Conservation (phyloP, 164 flowering plant species). For the Pachysandra terminalis region DNA sequence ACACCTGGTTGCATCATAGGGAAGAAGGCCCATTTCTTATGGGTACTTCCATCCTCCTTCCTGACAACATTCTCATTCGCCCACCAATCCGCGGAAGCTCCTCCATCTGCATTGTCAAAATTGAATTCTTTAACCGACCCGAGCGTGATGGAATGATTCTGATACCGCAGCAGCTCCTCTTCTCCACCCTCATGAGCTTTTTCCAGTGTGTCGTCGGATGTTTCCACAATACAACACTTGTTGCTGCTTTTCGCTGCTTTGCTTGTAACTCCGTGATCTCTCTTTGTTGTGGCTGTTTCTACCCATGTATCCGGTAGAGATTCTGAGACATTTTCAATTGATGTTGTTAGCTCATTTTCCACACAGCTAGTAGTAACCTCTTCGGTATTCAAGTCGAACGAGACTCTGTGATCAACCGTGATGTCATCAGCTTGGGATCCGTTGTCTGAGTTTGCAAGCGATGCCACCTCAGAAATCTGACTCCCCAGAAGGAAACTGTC, state of each 20-base stretch:
- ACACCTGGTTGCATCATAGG: slow-evolving; percentile 75
- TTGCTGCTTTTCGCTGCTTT: no score
- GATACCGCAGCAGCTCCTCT: slow-evolving; percentile 29
- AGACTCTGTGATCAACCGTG: slow-evolving; percentile 54
- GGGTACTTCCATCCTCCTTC: slow-evolving; percentile 34
- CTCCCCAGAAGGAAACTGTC: slow-evolving; percentile 37
- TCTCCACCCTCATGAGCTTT: slow-evolving; percentile 18
- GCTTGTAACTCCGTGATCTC: slow-evolving; percentile 20
- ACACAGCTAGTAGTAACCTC: slow-evolving; percentile 57
- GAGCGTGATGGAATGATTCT: slow-evolving; percentile 43
- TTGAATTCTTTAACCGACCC: slow-evolving; percentile 81
- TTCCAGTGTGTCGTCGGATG: slow-evolving; percentile 14
- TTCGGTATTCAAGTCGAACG: slow-evolving; percentile 67
- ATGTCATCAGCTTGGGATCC: slow-evolving; percentile 29
- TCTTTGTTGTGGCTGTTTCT: neutral
- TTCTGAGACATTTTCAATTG: slow-evolving; percentile 22
- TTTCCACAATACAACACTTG: slow-evolving; percentile 15
- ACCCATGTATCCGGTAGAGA: slow-evolving; percentile 17
- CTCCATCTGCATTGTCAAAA: slow-evolving; percentile 64
- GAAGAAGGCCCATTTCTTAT: slow-evolving; percentile 69
- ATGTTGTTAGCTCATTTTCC: slow-evolving; percentile 35
- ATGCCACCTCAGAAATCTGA: slow-evolving; percentile 52
- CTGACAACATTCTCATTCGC: slow-evolving; percentile 51
- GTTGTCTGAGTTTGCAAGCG: slow-evolving; percentile 47
- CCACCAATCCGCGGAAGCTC: slow-evolving; percentile 67